A percentile compares a stretch with the other conserved stretches of the same genome.
These are phyloP conservation scores for Myriosclerotinia duriaeana DNA, from an alignment of 2,329 filamentous ascomycete species.

Conservation along the genomic window DNA sequence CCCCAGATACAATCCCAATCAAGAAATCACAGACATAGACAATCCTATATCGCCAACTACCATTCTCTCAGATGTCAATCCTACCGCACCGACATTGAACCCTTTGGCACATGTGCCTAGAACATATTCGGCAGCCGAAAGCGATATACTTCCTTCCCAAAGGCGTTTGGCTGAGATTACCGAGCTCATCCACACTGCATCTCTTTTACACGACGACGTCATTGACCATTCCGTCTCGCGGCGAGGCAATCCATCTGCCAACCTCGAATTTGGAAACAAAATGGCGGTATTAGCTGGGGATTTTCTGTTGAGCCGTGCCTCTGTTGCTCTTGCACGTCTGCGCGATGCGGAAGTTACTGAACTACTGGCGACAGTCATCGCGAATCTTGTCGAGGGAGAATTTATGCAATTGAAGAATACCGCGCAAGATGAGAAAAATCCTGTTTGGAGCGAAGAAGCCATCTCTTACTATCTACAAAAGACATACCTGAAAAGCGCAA, in stretches of 20 bases:
- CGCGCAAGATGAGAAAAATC: constrained; percentile 78
- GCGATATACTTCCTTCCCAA: constrained; percentile 87
- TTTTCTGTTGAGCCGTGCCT: constrained; percentile 88
- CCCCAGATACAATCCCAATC: constrained; percentile 44
- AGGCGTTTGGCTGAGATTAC: constrained; percentile 92
- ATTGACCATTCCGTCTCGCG: constrained; percentile 89
- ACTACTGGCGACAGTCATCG: constrained; percentile 91
- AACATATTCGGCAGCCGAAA: constrained; percentile 44
- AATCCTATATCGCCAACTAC: constrained; percentile 57
- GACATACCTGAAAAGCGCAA: constrained; percentile 96
- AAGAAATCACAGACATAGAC: constrained; percentile 50
- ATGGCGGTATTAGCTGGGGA: constrained; percentile 99
- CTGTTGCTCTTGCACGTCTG: constrained; percentile 85
- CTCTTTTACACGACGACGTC: constrained; percentile 94
- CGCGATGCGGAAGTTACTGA: constrained; percentile 94
- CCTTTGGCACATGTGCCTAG: constrained; percentile 48
- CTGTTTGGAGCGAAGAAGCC: constrained; percentile 82
- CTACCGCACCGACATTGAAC: constrained; percentile 54
- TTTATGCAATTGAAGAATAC: constrained; percentile 99
- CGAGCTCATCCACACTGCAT: constrained; percentile 95
- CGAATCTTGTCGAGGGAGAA: constrained; percentile 95
- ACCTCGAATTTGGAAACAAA: constrained; percentile 96
- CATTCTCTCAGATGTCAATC: constrained; percentile 80
- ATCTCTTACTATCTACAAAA: constrained; percentile 95
- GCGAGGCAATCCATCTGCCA: constrained; percentile 82